Conservation (phyloP, 73 alveolate species). For the Durusdinium trenchii region DNA sequence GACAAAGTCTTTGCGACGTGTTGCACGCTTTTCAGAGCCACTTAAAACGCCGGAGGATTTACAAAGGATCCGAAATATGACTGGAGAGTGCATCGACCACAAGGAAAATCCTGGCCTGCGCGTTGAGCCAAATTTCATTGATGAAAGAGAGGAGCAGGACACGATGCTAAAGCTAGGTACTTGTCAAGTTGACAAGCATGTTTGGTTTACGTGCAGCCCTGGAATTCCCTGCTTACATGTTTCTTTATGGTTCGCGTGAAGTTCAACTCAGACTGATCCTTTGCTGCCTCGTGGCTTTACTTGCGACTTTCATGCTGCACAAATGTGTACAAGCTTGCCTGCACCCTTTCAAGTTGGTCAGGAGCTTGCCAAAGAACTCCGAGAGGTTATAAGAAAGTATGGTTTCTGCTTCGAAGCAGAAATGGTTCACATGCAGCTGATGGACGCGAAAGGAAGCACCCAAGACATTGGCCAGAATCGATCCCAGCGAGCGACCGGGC, state of each 20-base stretch:
- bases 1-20: too few relatives aligned
- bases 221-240: neutral
- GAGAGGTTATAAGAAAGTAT: neutral
- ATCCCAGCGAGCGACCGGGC: conserved; percentile 51
- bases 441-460: conserved; percentile 41
- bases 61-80: conserved; percentile 42
- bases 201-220: neutral
- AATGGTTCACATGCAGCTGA: conserved; percentile 20
- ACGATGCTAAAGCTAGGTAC: neutral
- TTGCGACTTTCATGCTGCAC: neutral
- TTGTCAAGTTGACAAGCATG: neutral
- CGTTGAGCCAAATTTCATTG: conserved; percentile 67
- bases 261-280: neutral
- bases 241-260: neutral
- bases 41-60: too few relatives aligned
- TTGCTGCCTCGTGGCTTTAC: neutral
- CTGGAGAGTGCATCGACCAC: conserved; percentile 37
- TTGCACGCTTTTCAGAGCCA: too few relatives aligned
- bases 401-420: conserved; percentile 76
- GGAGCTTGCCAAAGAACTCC: conserved; percentile 52
- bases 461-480: conserved; percentile 44
- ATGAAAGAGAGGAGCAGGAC: conserved; percentile 51
- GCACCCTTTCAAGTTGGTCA: neutral
- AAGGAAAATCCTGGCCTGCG: conserved; percentile 65
- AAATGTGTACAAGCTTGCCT: neutral